A percentile compares a stretch with the other conserved stretches of the same genome.
phyloP scores from a whole-genome alignment of 768 basidiomycete genomes.

The Clathrus columnatus region DNA sequence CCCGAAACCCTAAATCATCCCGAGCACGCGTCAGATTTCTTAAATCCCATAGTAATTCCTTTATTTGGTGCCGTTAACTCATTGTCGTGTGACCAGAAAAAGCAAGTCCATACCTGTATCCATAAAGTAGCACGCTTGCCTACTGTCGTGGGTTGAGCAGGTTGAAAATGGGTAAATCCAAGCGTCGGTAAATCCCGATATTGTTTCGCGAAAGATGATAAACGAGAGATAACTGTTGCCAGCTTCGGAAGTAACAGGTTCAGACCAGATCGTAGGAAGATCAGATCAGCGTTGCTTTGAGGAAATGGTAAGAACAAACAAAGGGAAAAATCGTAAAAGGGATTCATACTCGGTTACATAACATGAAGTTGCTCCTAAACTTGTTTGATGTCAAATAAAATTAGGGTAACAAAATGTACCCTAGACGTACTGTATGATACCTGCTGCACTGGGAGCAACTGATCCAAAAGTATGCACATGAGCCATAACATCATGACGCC shows the following conservation, averaged over 20 bases:
- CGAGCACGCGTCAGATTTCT: slow-evolving; percentile 84
- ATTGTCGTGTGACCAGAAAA: background rate
- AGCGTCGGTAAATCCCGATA: slow-evolving; percentile 87
- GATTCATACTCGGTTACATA: slow-evolving; percentile 92
- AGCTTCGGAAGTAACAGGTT: slow-evolving; percentile 80
- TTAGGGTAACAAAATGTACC: slow-evolving; percentile 2
- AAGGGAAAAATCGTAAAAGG: slow-evolving; percentile 2
- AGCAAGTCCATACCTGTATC: slow-evolving; percentile 59
- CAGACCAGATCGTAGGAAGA: slow-evolving; percentile 87
- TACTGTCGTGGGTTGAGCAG: slow-evolving; percentile 95
- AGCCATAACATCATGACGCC: slow-evolving; percentile 99
- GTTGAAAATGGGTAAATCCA: slow-evolving; percentile 98
- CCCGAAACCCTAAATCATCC: slow-evolving; percentile 91
- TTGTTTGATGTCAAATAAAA: slow-evolving; percentile 19
- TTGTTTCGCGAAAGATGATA: slow-evolving; percentile 75
- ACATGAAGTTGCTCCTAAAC: slow-evolving; percentile 94
- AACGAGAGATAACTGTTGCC: slow-evolving; percentile 81
- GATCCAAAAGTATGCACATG: slow-evolving; percentile 96
- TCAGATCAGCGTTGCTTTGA: slow-evolving; percentile 90
- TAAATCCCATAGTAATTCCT: slow-evolving; percentile 95
- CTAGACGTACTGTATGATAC: slow-evolving; percentile 78
- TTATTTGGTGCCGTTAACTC: background rate
- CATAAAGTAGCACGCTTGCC: slow-evolving; percentile 95
- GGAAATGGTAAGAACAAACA: background rate
- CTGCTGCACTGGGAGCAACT: slow-evolving; percentile 89